Evolutionary conservation across 371 early-diverging fungal genomes (phyloP).

Genomic region (Mortierella sp.): DNA sequence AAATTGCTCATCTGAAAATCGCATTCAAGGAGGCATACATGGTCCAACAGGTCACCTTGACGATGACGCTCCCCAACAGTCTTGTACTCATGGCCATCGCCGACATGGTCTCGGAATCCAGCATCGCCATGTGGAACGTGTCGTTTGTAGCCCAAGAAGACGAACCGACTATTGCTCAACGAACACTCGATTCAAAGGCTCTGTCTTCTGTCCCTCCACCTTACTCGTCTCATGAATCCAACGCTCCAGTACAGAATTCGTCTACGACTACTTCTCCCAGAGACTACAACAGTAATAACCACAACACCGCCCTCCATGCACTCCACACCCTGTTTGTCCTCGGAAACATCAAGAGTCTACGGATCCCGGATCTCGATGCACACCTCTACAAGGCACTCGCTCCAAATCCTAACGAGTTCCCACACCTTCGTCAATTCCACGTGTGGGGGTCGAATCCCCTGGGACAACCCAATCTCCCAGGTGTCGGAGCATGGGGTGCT

Average conservation of each 20-base stretch:
- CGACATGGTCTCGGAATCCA: conserved; percentile 19
- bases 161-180: background rate
- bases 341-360: conserved; percentile 17
- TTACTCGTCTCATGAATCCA: conserved; percentile 3
- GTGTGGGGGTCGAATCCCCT: conserved; percentile 27
- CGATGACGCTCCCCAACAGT: background rate
- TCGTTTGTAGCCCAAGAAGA: background rate
- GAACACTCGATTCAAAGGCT: background rate
- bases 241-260: background rate
- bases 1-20: background rate
- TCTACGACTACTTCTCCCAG: background rate
- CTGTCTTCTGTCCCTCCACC: background rate
- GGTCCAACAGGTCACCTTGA: conserved; percentile 26
- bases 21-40: conserved; percentile 9
- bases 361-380: conserved; percentile 24
- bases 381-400: conserved; percentile 1
- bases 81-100: conserved; percentile 16
- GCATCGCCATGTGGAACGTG: conserved; percentile 13
- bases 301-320: conserved; percentile 3
- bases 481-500: conserved; percentile 7
- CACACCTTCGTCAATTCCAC: conserved; percentile 16
- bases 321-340: conserved; percentile 17
- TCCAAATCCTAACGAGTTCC: conserved; percentile 25
- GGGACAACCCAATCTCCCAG: background rate
- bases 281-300: background rate